Conservation (phyloP, 1,139 yeast genomes). For the Candida pseudoviswanathii region DNA sequence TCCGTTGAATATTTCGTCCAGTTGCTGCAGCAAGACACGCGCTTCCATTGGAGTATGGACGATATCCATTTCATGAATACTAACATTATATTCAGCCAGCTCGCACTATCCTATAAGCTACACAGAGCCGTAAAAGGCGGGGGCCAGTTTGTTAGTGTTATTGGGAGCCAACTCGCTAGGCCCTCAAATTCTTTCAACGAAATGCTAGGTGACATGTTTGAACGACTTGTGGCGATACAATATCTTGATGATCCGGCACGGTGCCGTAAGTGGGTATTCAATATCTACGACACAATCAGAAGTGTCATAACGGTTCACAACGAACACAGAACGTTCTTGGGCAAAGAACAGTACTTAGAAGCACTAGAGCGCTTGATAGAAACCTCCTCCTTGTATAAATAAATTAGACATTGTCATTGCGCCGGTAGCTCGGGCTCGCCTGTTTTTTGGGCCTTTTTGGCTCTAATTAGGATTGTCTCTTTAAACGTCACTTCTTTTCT, state of each 20-base stretch:
- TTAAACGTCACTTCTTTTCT: conserved; percentile 43
- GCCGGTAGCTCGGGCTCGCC: conserved; percentile 18
- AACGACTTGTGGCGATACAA: conserved; percentile 16
- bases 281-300: conserved; percentile 12
- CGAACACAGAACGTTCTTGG: conserved; percentile 11
- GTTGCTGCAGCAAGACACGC: conserved; percentile 7
- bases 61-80: conserved; percentile 17
- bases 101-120: conserved; percentile 17
- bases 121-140: conserved; percentile 1
- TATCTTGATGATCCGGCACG: conserved; percentile 16
- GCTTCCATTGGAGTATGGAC: conserved; percentile 12
- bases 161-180: not conserved
- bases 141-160: not conserved
- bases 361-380: conserved; percentile 6
- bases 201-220: conserved; percentile 19
- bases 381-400: conserved; percentile 5
- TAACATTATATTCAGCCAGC: conserved; percentile 16
- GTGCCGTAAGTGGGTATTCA: conserved; percentile 18
- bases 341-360: conserved; percentile 10
- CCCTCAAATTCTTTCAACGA: conserved; percentile 10
- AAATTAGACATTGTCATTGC: not conserved
- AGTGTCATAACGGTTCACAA: conserved; percentile 11
- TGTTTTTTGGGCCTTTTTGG: conserved; percentile 25
- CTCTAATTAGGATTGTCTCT: conserved; percentile 39
- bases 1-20: conserved; percentile 14